Base-by-base conservation (phyloP, 441 rosid species). In the Croton laevigatus region DNA sequence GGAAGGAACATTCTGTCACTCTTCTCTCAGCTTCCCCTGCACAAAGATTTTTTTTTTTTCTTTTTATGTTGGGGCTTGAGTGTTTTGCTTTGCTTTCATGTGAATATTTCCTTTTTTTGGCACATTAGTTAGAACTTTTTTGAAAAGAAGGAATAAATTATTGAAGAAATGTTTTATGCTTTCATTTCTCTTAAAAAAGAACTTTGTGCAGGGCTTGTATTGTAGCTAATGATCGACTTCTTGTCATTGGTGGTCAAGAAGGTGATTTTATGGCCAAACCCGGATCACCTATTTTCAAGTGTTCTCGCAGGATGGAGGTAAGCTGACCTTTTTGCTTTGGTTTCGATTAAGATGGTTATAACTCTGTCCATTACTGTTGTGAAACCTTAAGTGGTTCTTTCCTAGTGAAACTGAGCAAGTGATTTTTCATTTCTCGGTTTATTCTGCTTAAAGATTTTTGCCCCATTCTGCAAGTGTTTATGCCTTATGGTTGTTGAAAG, bases 181-280 rank as follows among this genome's bases (percentile, higher is more conserved):
- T 48, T 57, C 5, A 13, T 42, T 49, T 46, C 59, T 5, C 38
- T 6, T 45, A 16, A 38, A 66, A 49, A 23, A 17, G 19, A 52
- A 27, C 48, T 27, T 69, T 51, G 63, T 71, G 75, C 74, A 91
- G 97, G 82, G 95, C 97, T 57, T 90, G 94, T 63, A 65, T 91
- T 42, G 96, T 89, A 71, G 87, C 81, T 73, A 76, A 89, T 79
- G 96, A 88, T 71, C 81, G 77, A 19, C 93, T 94, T 75, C 82
- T 81, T 72, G 89, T 94, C 48, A 76, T 92, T 73, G 99, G 98
- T 22, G 99, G 99, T 71, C 99, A 94, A 85, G 97, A 92, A 77
- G 99, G 98, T 74, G 99, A 94, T 85, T 94, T 92, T 81, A 91
- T 95, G 99, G 98, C 98, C 17, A 92, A 91, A 83, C 97, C 97